These are phyloP conservation scores for Phoenix roebelenii DNA, from an alignment of 176 grass and related monocot genomes.

Conservation along the genomic window DNA sequence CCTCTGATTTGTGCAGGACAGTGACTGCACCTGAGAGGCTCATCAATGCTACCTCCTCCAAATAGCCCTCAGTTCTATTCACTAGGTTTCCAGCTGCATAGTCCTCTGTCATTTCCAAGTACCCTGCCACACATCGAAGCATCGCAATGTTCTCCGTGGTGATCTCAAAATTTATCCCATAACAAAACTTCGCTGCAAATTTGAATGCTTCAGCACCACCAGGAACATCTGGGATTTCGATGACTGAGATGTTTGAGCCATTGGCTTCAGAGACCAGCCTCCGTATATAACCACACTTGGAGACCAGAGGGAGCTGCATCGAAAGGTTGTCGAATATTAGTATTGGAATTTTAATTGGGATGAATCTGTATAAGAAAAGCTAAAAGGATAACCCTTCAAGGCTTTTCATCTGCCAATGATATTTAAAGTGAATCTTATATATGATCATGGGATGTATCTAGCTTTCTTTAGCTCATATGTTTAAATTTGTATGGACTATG, in stretches of 20 bases:
- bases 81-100: conserved; percentile 37
- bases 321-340: not conserved
- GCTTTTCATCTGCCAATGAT: too few species aligned
- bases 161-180: conserved; percentile 66
- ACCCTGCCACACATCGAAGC: conserved; percentile 67
- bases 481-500: too few species aligned
- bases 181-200: conserved; percentile 58
- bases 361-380: too few species aligned
- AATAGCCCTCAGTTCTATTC: conserved; percentile 40
- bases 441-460: too few species aligned
- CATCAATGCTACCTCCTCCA: conserved; percentile 50
- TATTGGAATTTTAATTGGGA: too few species aligned
- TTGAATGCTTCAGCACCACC: conserved; percentile 66
- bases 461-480: too few species aligned
- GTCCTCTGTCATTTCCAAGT: conserved; percentile 84
- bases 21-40: conserved; percentile 59
- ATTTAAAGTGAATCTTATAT: too few species aligned
- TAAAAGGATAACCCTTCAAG: too few species aligned
- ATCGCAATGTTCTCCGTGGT: conserved; percentile 57
- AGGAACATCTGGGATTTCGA: conserved; percentile 53
- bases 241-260: conserved; percentile 10
- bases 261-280: conserved; percentile 31
- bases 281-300: conserved; percentile 66
- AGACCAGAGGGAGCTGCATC: conserved; percentile 48
- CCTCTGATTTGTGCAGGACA: conserved; percentile 54